Evolutionary conservation across 768 basidiomycete genomes (phyloP), one percentile per base, ranked within the genome.

Genomic region (Boletus patriciae): DNA sequence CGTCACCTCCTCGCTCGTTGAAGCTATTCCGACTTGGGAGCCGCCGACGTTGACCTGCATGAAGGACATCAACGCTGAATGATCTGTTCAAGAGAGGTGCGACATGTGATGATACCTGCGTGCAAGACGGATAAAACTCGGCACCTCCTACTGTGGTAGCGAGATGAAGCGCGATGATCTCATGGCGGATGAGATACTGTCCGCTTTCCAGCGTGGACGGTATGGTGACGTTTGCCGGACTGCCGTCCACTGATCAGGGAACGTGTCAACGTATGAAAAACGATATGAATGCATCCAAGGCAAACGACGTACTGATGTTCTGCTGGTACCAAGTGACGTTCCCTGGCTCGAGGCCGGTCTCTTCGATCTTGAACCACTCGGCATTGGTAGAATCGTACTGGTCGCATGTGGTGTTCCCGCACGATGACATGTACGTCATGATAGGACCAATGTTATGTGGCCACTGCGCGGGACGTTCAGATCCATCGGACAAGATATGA

Each of bases 81-180:
- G 41, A 19, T 21, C 23, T 15, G 8, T 10, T 21, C 46, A 2
- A n/a, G 33, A 34, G 29, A 0, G 6, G 31, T 10, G n/a, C 23
- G 49, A 75, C n/a, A 13, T 4, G 23, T 1, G 15, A 47, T 2
- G 19, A 27, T 49, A 72, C 70, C 68, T 82, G 81, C 3, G 80
- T 76, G 69, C 90, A 93, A 27, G 82, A 81, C 0, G 87, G 85
- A 68, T 93, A 93, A 72, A 91, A 92, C 72, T 93, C 90, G 1
- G 88, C 90, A 19, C 87, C 87, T 6, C 84, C 83, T 18, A 65
- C 11, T 3, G 64, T 60, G n/a, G 66, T 76, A 7, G 80, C 89
- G 45, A 85, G 78, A 64, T 92, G 90, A 15, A 92, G 81, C 11
- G 86, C 85, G 68, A 92, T 85, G 70, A 92, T 86, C 68, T 92